Percentiles rank a stretch among this genome's conserved stretches.
Conservation (phyloP, 352 stramenopile genomes). For the Aphanomyces invadans region DNA sequence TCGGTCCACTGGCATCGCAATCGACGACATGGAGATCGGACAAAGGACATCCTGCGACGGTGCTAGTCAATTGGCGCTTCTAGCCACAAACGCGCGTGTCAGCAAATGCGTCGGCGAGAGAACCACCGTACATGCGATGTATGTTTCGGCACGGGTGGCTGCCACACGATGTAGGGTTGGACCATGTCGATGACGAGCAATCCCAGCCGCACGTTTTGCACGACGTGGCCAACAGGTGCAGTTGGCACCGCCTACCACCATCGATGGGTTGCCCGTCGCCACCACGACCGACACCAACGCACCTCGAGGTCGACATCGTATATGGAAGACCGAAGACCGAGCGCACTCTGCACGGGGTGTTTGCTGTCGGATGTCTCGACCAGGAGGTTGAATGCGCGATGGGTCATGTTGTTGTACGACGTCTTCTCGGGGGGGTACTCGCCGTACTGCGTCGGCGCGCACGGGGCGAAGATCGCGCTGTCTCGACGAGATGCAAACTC, state of each 20-base stretch:
- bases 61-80: not conserved
- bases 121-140: conserved; percentile 25
- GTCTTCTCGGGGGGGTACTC: conserved; percentile 88
- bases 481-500: conserved; percentile 34
- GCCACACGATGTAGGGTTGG: conserved; percentile 88
- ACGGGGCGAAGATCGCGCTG: conserved; percentile 59
- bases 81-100: no score
- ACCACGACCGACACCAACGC: conserved; percentile 33
- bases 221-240: conserved; percentile 85
- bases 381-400: conserved; percentile 94
- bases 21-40: conserved; percentile 22
- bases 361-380: conserved; percentile 94
- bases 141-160: conserved; percentile 27
- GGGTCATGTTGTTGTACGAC: conserved; percentile 87
- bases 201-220: conserved; percentile 91
- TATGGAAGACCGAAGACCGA: conserved; percentile 71
- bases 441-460: conserved; percentile 80
- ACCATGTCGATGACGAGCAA: conserved; percentile 93
- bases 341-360: conserved; percentile 44
- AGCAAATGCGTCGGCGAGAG: no score
- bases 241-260: conserved; percentile 18
- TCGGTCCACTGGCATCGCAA: not conserved
- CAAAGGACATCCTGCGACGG: conserved; percentile 12
- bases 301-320: conserved; percentile 45
- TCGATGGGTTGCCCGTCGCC: conserved; percentile 16